Conservation (phyloP, 805 yeast genomes). For the Wickerhamiella sorbophila region DNA sequence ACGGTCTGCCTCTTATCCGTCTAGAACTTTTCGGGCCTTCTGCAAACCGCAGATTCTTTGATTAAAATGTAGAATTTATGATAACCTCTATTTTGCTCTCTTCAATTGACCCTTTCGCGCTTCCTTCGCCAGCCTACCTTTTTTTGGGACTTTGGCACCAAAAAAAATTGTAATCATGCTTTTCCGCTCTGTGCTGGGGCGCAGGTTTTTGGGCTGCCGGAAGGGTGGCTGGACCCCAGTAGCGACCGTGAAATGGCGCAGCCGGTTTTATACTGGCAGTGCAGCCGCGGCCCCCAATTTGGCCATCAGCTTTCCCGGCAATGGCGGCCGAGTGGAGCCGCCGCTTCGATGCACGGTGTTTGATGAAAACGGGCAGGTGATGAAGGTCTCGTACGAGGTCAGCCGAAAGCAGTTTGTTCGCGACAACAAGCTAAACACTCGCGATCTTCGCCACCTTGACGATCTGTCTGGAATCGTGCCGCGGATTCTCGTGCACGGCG, state of each 20-base stretch:
- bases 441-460: constrained; percentile 77
- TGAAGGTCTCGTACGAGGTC: constrained; percentile 41
- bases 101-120: too few relatives aligned
- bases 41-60: constrained; percentile 77
- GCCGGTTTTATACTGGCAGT: not conserved
- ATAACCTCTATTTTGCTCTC: too few relatives aligned
- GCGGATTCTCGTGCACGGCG: constrained; percentile 43
- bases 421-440: constrained; percentile 62
- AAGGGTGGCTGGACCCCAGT: too few relatives aligned
- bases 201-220: too few relatives aligned
- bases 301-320: too few relatives aligned
- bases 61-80: too few relatives aligned
- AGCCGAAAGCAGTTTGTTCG: constrained; percentile 43
- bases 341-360: constrained; percentile 41
- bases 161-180: too few relatives aligned
- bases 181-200: too few relatives aligned
- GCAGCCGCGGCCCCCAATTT: too few relatives aligned
- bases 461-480: constrained; percentile 47
- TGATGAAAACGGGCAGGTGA: constrained; percentile 41
- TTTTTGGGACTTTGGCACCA: too few relatives aligned
- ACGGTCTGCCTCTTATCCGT: constrained; percentile 85
- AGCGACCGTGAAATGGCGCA: not conserved
- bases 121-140: too few relatives aligned
- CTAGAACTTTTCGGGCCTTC: constrained; percentile 66
- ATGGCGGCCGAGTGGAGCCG: constrained; percentile 6